Conservation (phyloP, 2,329 filamentous ascomycete genomes). For the Hypoxylon sp. region DNA sequence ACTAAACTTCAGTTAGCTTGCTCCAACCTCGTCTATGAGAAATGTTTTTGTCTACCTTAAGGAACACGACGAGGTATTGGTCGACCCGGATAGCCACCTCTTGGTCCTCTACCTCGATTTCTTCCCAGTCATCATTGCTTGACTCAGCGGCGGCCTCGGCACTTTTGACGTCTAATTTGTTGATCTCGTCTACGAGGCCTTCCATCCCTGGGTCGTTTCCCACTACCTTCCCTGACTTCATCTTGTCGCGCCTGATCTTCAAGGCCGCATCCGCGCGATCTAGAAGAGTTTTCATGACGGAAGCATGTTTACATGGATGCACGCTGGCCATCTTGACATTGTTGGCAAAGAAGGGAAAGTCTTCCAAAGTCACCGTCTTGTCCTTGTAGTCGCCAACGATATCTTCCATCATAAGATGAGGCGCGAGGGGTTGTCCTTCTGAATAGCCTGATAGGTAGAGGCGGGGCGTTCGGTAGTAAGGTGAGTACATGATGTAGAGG, state of each 20-base stretch:
- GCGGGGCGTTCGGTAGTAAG: slow-evolving; percentile 95
- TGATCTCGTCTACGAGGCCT: slow-evolving; percentile 86
- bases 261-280: slow-evolving; percentile 95
- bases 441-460: slow-evolving; percentile 95
- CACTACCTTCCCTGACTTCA: slow-evolving; percentile 71
- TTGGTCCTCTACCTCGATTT: slow-evolving; percentile 75
- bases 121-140: slow-evolving; percentile 75
- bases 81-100: slow-evolving; percentile 89
- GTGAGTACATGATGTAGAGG: slow-evolving; percentile 97
- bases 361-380: slow-evolving; percentile 98
- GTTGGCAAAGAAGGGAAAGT: slow-evolving; percentile 94
- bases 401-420: slow-evolving; percentile 93
- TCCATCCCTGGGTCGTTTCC: slow-evolving; percentile 77
- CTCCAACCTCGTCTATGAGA: neutral
- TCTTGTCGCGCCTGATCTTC: slow-evolving; percentile 87
- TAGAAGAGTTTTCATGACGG: slow-evolving; percentile 97
- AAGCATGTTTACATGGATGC: slow-evolving; percentile 96
- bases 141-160: slow-evolving; percentile 67
- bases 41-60: slow-evolving; percentile 73
- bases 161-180: slow-evolving; percentile 71
- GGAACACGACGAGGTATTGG: slow-evolving; percentile 88
- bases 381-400: slow-evolving; percentile 97
- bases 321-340: slow-evolving; percentile 96
- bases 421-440: slow-evolving; percentile 83
- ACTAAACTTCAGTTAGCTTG: slow-evolving; percentile 60